These are phyloP conservation scores for Golubevia sp. DNA, from an alignment of 1,284 basidiomycete species.

Conservation along the genomic window DNA sequence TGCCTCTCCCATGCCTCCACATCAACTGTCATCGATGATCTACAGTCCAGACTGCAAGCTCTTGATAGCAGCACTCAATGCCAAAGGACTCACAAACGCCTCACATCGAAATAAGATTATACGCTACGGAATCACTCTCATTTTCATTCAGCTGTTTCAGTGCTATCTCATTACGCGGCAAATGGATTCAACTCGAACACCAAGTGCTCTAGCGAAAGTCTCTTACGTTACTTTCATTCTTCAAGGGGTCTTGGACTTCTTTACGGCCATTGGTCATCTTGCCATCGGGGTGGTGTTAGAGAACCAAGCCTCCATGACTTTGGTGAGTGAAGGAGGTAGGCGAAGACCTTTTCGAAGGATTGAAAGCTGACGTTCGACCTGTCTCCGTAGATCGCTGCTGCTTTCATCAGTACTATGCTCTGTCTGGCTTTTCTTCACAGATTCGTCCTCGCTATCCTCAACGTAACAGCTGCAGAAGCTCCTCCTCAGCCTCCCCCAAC, in stretches of 20 bases:
- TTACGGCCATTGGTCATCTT: background rate
- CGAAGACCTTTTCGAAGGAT: too few species aligned
- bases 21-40: constrained; percentile 12
- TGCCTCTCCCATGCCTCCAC: constrained; percentile 18
- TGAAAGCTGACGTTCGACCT: too few species aligned
- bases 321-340: too few species aligned
- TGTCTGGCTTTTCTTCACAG: background rate
- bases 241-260: constrained; percentile 25
- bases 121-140: constrained; percentile 23
- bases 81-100: constrained; percentile 16
- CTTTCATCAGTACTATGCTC: background rate
- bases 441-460: background rate
- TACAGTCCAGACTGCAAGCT: constrained; percentile 31
- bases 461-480: background rate
- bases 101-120: constrained; percentile 19
- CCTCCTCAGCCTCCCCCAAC: background rate
- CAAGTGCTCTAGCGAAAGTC: constrained; percentile 19
- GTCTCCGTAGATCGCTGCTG: background rate
- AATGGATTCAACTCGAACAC: constrained; percentile 27
- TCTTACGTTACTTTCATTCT: constrained; percentile 19
- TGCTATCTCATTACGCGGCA: constrained; percentile 23
- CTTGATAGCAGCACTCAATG: background rate
- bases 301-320: background rate
- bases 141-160: constrained; percentile 21
- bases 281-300: background rate